These are phyloP conservation scores for Parsonsia alboflavescens DNA, from an alignment of 257 asterid genomes.

Conservation along the genomic window DNA sequence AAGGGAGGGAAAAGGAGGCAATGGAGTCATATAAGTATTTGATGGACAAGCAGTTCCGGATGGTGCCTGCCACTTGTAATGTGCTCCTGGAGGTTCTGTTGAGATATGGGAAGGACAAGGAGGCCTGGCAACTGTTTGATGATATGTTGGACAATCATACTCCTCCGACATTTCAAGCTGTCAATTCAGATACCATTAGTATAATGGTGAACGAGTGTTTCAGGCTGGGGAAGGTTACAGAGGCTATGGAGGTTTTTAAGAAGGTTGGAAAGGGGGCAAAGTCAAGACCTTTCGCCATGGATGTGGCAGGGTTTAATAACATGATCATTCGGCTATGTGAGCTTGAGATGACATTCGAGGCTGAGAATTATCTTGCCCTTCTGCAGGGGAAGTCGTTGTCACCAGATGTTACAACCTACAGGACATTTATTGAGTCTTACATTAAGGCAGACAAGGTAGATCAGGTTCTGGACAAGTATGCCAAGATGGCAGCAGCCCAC, in stretches of 20 bases:
- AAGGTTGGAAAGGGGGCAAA: slow-evolving; percentile 65
- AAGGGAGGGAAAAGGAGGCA: slow-evolving; percentile 73
- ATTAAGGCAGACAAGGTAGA: slow-evolving; percentile 51
- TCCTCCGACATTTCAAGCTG: slow-evolving; percentile 78
- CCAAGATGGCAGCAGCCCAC: slow-evolving; percentile 67
- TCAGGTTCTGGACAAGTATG: slow-evolving; percentile 53
- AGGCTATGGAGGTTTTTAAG: slow-evolving; percentile 72
- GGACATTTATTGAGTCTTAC: slow-evolving; percentile 65
- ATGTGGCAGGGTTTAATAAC: slow-evolving; percentile 72
- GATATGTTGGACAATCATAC: slow-evolving; percentile 90
- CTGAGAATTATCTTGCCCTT: slow-evolving; percentile 52
- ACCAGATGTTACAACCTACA: slow-evolving; percentile 69
- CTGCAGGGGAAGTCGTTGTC: slow-evolving; percentile 54
- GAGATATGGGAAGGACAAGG: slow-evolving; percentile 68
- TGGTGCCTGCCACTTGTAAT: slow-evolving; percentile 76
- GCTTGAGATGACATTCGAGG: slow-evolving; percentile 72
- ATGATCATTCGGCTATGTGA: slow-evolving; percentile 71
- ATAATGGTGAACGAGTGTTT: slow-evolving; percentile 75
- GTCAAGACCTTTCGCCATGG: slow-evolving; percentile 83
- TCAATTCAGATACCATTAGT: slow-evolving; percentile 74
- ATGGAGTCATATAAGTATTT: slow-evolving; percentile 76
- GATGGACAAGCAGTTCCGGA: slow-evolving; percentile 48
- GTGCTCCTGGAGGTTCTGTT: slow-evolving; percentile 66
- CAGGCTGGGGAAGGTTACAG: slow-evolving; percentile 60
- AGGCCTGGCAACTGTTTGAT: slow-evolving; percentile 73